Conservation (phyloP, 768 basidiomycete genomes). For the Strobilomyces confusus region DNA sequence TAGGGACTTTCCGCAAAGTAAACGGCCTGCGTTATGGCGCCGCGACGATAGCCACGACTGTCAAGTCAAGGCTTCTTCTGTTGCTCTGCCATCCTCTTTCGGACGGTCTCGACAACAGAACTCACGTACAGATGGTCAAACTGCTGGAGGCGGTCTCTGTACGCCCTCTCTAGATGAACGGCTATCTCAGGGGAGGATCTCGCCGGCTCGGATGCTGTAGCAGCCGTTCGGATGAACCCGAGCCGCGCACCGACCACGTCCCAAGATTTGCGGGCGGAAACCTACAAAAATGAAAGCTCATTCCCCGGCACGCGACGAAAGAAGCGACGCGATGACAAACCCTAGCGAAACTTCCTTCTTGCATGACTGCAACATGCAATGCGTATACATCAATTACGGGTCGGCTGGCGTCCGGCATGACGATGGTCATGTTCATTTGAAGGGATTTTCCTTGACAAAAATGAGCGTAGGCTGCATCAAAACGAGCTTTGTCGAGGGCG, state of each 20-base stretch:
- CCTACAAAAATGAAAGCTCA: constrained; percentile 14
- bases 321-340: constrained; percentile 16
- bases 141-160: constrained; percentile 30
- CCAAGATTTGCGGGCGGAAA: constrained; percentile 25
- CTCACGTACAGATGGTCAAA: constrained; percentile 33
- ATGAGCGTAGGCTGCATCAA: constrained; percentile 27
- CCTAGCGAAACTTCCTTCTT: constrained; percentile 28
- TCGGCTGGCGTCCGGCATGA: constrained; percentile 26
- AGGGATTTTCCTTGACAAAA: constrained; percentile 28
- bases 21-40: constrained; percentile 1
- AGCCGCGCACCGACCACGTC: constrained; percentile 26
- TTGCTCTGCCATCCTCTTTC: constrained; percentile 31
- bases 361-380: constrained; percentile 31
- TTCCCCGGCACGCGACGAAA: neutral
- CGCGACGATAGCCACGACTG: constrained; percentile 9
- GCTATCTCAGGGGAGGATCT: constrained; percentile 25
- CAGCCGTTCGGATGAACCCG: constrained; percentile 22
- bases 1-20: constrained; percentile 6
- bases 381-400: constrained; percentile 29
- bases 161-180: constrained; percentile 23
- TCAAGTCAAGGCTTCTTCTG: constrained; percentile 25
- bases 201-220: constrained; percentile 20
- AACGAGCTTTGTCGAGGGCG: constrained; percentile 26
- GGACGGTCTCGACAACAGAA: constrained; percentile 29
- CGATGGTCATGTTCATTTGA: constrained; percentile 24